These are phyloP conservation scores for Verticillium klebahnii DNA, from an alignment of 2,329 filamentous ascomycete genomes.

Conservation along the genomic window DNA sequence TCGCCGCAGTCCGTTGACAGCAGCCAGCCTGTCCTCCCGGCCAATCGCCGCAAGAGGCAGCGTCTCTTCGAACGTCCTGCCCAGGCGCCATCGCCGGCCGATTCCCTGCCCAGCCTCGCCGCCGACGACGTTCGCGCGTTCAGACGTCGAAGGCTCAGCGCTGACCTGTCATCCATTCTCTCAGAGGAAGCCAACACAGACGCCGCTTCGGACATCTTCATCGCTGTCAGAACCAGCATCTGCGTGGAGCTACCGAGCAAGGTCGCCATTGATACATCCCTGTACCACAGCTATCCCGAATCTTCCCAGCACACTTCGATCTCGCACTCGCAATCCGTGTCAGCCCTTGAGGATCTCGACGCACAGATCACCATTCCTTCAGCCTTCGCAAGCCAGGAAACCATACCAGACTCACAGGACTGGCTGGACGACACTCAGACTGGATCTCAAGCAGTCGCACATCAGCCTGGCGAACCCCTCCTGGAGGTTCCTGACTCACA, in stretches of 20 bases:
- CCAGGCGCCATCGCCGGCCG: background rate
- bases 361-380: slow-evolving; percentile 23
- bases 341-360: slow-evolving; percentile 30
- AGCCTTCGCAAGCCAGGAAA: slow-evolving; percentile 25
- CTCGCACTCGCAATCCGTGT: slow-evolving; percentile 24
- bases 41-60: slow-evolving; percentile 4
- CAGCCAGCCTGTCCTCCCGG: slow-evolving; percentile 8
- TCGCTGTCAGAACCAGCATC: slow-evolving; percentile 3
- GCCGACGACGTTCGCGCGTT: slow-evolving; percentile 2
- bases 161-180: slow-evolving; percentile 4
- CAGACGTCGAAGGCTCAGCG: slow-evolving; percentile 4
- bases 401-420: slow-evolving; percentile 41
- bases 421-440: slow-evolving; percentile 16
- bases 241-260: background rate
- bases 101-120: background rate
- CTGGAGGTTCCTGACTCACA: background rate
- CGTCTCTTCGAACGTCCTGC: background rate
- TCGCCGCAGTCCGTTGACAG: slow-evolving; percentile 2
- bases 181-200: slow-evolving; percentile 9
- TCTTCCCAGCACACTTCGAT: slow-evolving; percentile 20
- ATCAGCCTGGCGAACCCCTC: background rate
- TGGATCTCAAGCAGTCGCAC: slow-evolving; percentile 4
- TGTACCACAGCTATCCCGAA: slow-evolving; percentile 27
- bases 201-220: slow-evolving; percentile 8
- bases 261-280: slow-evolving; percentile 25